Base-by-base conservation (phyloP, 495 filamentous ascomycete species). In the Penicillium verhagenii region DNA sequence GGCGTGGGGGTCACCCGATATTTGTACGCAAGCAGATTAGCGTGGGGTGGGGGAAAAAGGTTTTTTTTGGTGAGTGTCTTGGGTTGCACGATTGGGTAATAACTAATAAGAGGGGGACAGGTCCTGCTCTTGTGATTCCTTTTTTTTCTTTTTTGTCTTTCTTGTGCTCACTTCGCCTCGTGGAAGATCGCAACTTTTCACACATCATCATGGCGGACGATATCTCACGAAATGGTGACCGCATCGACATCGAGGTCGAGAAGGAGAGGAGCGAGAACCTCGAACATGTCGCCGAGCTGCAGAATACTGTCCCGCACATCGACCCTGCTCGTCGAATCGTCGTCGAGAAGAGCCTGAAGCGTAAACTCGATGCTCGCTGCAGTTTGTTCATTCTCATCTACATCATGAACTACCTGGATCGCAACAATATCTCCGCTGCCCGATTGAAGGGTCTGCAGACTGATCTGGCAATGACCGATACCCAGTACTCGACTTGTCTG, bases 401-500 rank as follows among this genome's bases (percentile, higher is more conserved):
- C 39, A 64, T 72, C 54, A 67, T 72, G 64, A 72, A 72, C 59
- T 72, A 72, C 46, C 60, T 72, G 1, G 69, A 72, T 66, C 79
- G 88, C 57, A 81, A 82, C 60, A 78, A 81, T 53, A 79, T 78
- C 58, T 77, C 75, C 11, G 71, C 77, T 0, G 78, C 77, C 24
- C 63, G 75, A 33, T 59, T 84, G 49, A 79, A 79, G 20, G 80
- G 79, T 25, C 53, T 83, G 50, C 73, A 82, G 54, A 66, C 68
- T 7, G 80, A 82, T 47, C 59, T 83, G 4, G 45, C 62, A 3
- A 57, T 83, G 21, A 66, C 66, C 1, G 71, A 76, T 47, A 74
- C 70, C 7, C 71, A 82, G 53, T 83, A 82, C 56, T 60, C 81
- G 64, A 86, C 84, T 0, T 72, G 78, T 37, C 71, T 87, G 51